These are phyloP conservation scores for Pulveroboletus sp. DNA, from an alignment of 768 basidiomycete species.

Conservation along the genomic window DNA sequence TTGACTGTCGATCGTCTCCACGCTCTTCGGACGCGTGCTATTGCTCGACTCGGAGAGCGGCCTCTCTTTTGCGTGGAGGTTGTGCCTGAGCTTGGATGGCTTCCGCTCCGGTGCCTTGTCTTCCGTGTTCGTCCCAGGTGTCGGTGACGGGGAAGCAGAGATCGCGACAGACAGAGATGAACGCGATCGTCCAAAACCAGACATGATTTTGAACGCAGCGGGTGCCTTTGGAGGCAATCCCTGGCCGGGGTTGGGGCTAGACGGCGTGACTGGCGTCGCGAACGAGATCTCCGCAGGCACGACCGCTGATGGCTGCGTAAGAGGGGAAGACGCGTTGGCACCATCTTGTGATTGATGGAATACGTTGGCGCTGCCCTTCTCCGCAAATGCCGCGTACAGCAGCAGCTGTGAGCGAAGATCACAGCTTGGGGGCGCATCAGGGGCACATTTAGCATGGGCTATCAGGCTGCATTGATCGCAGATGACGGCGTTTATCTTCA, in stretches of 20 bases:
- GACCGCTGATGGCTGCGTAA: conserved; percentile 28
- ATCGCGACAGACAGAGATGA: conserved; percentile 49
- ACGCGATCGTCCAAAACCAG: conserved; percentile 60
- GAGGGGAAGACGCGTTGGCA: conserved; percentile 16
- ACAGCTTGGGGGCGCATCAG: conserved; percentile 73
- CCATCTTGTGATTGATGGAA: conserved; percentile 53
- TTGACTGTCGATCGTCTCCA: conserved; percentile 50
- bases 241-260: conserved; percentile 23
- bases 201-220: conserved; percentile 61
- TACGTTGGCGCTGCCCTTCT: conserved; percentile 55
- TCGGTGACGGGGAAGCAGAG: conserved; percentile 29
- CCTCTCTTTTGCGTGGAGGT: conserved; percentile 39
- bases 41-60: conserved; percentile 59
- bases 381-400: conserved; percentile 73
- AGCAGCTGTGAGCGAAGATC: conserved; percentile 80
- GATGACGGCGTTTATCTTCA: conserved; percentile 84
- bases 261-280: conserved; percentile 38
- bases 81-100: conserved; percentile 36
- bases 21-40: conserved; percentile 54
- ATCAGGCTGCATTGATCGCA: conserved; percentile 90
- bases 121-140: conserved; percentile 20
- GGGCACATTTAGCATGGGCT: conserved; percentile 73
- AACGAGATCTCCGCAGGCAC: conserved; percentile 58
- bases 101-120: conserved; percentile 28
- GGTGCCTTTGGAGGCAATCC: conserved; percentile 40